Evolutionary conservation across 1,284 basidiomycete species (phyloP), one percentile per base, ranked within the genome.

Genomic region (Coriolopsis trogii): DNA sequence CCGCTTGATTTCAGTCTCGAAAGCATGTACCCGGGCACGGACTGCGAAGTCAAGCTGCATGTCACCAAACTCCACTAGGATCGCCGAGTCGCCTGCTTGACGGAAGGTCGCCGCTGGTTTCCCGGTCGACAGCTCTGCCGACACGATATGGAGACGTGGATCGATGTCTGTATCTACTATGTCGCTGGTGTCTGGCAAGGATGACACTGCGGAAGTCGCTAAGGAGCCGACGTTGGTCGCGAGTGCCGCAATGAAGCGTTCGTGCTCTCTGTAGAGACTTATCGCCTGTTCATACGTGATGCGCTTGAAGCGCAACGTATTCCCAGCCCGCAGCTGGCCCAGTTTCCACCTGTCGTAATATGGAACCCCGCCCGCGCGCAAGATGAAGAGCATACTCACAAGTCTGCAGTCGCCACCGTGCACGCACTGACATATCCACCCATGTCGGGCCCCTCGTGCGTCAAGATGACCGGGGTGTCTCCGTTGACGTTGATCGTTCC

Each of bases 391-490:
- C 24, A 5, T 3, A 70, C 77, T 49, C 53, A 82, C 82, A 78
- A 59, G 12, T 85, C 82, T 2, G 72, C 73, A 4, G 73, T 73
- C 1, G 76, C 73, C 7, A 85, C 70, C 0, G 80, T 81, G 53
- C 79, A 80, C n/a, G 78, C 52, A 59, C 81, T 84, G 4, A 81
- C 58, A 53, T 84, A 85, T 4, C 83, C 83, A 12, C 83, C 82
- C 82, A 85, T 82, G 62, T 84, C 80, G 0, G 84, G 85, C 0
- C 81, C 82, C 60, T 87, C 87, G 25, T 77, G 74, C 1, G 79
- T 78, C 36, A 89, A 67, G 21, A 88, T 79, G 2, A 89, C 85
- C 0, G 88, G 85, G 0, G 85, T 86, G 61, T 90, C 86, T 2
- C 87, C 88, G 59, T 89, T 89, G 58, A 87, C 58, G 56, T 85